Percentiles rank a stretch among this genome's conserved stretches.
Evolutionary conservation across 177 flowering plant genomes (phyloP).

Genomic region (Tripterygium wilfordii): DNA sequence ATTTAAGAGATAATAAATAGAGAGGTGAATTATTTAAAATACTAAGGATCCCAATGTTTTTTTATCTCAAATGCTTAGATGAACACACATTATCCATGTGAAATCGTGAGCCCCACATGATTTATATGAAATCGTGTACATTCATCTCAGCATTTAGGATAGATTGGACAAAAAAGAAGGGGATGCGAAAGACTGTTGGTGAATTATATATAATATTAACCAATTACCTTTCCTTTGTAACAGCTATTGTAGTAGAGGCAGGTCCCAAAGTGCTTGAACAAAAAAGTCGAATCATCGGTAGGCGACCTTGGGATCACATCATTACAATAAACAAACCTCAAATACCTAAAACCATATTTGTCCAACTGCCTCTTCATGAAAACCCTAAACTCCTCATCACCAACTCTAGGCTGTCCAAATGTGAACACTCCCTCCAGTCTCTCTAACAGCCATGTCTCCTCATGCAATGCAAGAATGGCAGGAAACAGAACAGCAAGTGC

Average conservation of each 20-base stretch:
- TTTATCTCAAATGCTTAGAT: no score
- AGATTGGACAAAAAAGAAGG: no score
- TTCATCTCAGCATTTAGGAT: no score
- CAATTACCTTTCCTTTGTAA: slow-evolving; percentile 45
- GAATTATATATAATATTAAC: background rate
- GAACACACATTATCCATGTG: no score
- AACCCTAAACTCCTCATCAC: slow-evolving; percentile 35
- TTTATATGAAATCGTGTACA: no score
- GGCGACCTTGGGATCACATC: slow-evolving; percentile 55
- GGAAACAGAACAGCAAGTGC: slow-evolving; percentile 46
- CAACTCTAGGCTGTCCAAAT: slow-evolving; percentile 36
- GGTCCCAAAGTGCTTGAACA: slow-evolving; percentile 50
- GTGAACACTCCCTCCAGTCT: slow-evolving; percentile 43
- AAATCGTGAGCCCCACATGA: no score
- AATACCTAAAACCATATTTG: slow-evolving; percentile 17
- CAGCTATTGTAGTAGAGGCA: slow-evolving; percentile 22
- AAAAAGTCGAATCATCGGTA: slow-evolving; percentile 26
- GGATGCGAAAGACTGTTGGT: background rate
- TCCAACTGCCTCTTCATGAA: slow-evolving; percentile 27
- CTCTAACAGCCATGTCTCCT: slow-evolving; percentile 26
- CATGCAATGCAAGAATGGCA: slow-evolving; percentile 30
- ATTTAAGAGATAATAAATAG: no score
- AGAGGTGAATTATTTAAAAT: no score
- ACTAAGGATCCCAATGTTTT: no score
- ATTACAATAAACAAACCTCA: slow-evolving; percentile 38